phyloP scores from a whole-genome alignment of 2,329 filamentous ascomycete genomes.

The Lecanicillium sp. region DNA sequence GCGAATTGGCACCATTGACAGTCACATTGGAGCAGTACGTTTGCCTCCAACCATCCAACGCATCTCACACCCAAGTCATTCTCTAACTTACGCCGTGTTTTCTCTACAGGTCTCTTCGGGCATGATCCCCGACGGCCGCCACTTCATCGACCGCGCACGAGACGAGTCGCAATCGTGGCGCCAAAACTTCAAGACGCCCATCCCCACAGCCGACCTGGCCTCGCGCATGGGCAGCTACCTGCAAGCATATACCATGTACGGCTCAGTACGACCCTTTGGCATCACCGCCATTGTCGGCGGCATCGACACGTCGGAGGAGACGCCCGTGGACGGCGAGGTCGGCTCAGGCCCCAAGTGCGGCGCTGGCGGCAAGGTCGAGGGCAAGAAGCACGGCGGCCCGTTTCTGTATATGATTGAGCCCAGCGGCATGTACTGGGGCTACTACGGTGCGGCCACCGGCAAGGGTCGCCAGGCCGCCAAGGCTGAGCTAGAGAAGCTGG shows the following conservation, averaged over 20 bases:
- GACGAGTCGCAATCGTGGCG: slow-evolving; percentile 92
- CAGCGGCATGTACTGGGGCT: slow-evolving; percentile 95
- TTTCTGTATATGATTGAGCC: slow-evolving; percentile 99
- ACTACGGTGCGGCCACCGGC: slow-evolving; percentile 94
- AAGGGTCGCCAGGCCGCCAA: slow-evolving; percentile 96
- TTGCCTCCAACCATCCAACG: not conserved
- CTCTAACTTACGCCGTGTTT: not conserved
- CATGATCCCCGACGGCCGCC: slow-evolving; percentile 87
- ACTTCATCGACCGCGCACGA: slow-evolving; percentile 89
- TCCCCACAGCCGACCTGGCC: slow-evolving; percentile 79
- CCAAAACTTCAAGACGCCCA: slow-evolving; percentile 87
- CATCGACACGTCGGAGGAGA: slow-evolving; percentile 82
- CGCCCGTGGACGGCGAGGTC: slow-evolving; percentile 83
- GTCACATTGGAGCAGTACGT: slow-evolving; percentile 85
- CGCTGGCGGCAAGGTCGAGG: slow-evolving; percentile 70
- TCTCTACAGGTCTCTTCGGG: slow-evolving; percentile 75
- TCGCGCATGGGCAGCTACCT: slow-evolving; percentile 92
- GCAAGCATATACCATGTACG: slow-evolving; percentile 96
- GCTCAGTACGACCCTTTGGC: slow-evolving; percentile 91
- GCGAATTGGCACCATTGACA: slow-evolving; percentile 89
- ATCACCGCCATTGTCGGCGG: slow-evolving; percentile 91
- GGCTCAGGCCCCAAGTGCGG: slow-evolving; percentile 71
- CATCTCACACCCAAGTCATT: slow-evolving; percentile 7
- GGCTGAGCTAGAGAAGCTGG: slow-evolving; percentile 95
- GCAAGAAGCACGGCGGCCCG: slow-evolving; percentile 75